Evolutionary conservation across 495 filamentous ascomycete species (phyloP).

Genomic region (Hyaloscypha bicolor): DNA sequence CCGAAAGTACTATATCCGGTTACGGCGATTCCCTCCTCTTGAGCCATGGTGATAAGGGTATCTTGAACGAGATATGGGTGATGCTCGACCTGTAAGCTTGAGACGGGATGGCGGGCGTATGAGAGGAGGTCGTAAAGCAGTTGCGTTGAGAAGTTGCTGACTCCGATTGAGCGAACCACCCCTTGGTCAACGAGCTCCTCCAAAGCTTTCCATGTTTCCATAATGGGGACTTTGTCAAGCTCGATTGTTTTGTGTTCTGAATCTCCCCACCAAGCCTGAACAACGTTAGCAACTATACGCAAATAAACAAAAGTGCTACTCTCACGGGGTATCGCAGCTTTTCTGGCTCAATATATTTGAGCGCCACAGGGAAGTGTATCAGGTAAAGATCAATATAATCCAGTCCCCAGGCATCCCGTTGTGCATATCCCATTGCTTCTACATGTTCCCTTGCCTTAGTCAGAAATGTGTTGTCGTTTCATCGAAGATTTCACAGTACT

Average conservation of each 20-base stretch:
- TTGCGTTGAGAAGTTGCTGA: conserved; percentile 75
- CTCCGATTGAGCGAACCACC: conserved; percentile 74
- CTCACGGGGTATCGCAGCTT: conserved; percentile 36
- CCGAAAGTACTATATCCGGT: conserved; percentile 78
- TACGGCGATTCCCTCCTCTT: conserved; percentile 68
- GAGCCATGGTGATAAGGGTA: conserved; percentile 74
- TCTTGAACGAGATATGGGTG: conserved; percentile 79
- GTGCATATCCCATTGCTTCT: conserved; percentile 54
- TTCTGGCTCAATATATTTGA: conserved; percentile 71
- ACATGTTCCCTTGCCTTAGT: conserved; percentile 40
- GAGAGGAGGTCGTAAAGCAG: conserved; percentile 74
- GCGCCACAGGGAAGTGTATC: conserved; percentile 78
- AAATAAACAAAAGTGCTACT: background rate
- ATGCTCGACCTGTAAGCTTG: conserved; percentile 90
- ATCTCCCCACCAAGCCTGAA: conserved; percentile 68
- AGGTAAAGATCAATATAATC: conserved; percentile 83
- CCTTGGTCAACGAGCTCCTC: conserved; percentile 67
- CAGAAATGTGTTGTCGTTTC: background rate
- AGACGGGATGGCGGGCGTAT: conserved; percentile 62
- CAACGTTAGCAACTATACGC: background rate
- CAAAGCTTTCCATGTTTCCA: conserved; percentile 79
- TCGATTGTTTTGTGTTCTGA: conserved; percentile 58
- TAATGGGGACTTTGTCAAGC: conserved; percentile 52
- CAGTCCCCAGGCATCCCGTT: conserved; percentile 63
- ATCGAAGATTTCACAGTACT: conserved; percentile 5